Base-by-base conservation (phyloP, 805 yeast species). In the Zygosaccharomyces rouxii region DNA sequence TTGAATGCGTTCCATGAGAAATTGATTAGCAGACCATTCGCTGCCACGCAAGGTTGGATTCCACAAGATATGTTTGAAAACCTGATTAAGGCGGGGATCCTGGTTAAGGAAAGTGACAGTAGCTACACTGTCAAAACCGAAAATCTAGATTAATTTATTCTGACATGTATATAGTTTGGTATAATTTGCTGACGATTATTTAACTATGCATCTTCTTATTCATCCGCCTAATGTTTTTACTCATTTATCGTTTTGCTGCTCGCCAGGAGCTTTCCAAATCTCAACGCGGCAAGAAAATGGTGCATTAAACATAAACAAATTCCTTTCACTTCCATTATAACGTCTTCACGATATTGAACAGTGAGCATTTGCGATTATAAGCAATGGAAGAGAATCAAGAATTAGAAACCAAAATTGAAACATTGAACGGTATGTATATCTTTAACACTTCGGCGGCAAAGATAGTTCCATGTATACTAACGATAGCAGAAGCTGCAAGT, bases 21-120 rank as follows among this genome's bases (percentile, higher is more conserved):
- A 56, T 69, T 86, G 41, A 76, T 84, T 31, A 73, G 82, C 5
- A 76, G 81, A 44, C 97, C 97, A 37, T 90, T 89, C 68, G 84
- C 87, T 26, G 92, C 92, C 41, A 86, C 97, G 21, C 85, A 86
- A 47, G 97, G 97, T 4, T 92, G 97, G 96, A 78, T 94, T 49
- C 97, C 98, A 14, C 96, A 89, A 63, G 96, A 89, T 63, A 81
- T 89, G 85, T 90, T 92, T 62, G 84, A 80, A 29, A 78, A 78
- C 42, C 73, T 88, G 58, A 67, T 81, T 35, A 79, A 80, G 18
- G 82, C 82, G 52, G 94, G 92, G 0, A 73, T 84, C 48, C 72
- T 92, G 48, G 80, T 78, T 46, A 76, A 81, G 53, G 76, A 75
- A 16, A 79, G 76, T 18, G 79, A 80, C 26, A 86, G 84, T 28